These are phyloP conservation scores for Phytophthora boehmeriae DNA, from an alignment of 352 stramenopile genomes.

Conservation along the genomic window DNA sequence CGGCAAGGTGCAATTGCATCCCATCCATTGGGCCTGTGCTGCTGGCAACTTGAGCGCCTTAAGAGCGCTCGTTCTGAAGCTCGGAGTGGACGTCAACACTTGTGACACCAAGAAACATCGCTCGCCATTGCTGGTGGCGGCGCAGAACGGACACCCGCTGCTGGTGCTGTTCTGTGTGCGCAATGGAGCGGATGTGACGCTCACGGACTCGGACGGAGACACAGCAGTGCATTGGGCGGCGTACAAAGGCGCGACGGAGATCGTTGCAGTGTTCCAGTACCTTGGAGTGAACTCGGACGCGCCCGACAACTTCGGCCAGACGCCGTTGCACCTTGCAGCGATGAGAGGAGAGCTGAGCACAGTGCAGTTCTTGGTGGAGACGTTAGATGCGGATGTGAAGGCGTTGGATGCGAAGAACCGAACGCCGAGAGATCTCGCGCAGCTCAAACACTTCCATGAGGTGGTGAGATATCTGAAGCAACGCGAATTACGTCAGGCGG, in stretches of 20 bases:
- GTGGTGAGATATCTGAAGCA: constrained; percentile 63
- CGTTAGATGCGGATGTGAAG: constrained; percentile 66
- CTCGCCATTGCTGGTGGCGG: constrained; percentile 76
- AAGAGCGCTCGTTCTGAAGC: constrained; percentile 57
- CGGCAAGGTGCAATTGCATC: constrained; percentile 63
- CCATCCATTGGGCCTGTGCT: constrained; percentile 86
- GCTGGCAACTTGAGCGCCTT: constrained; percentile 74
- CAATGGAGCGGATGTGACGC: constrained; percentile 66
- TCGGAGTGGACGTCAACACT: constrained; percentile 77
- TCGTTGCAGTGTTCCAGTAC: constrained; percentile 86
- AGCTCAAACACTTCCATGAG: constrained; percentile 56
- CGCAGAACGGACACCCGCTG: constrained; percentile 77
- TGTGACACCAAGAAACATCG: constrained; percentile 73
- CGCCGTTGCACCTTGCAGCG: constrained; percentile 81
- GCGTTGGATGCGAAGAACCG: constrained; percentile 56
- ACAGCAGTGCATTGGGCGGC: constrained; percentile 87
- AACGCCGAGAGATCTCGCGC: constrained; percentile 66
- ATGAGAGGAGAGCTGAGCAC: constrained; percentile 74
- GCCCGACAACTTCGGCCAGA: constrained; percentile 78
- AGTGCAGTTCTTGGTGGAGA: constrained; percentile 83
- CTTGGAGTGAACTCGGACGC: constrained; percentile 66
- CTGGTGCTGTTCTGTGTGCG: constrained; percentile 81
- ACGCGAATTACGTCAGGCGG: constrained; percentile 24
- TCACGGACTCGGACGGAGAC: constrained; percentile 73
- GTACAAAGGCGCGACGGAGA: constrained; percentile 86